These are phyloP conservation scores for Claviceps pusilla DNA, from an alignment of 2,329 filamentous ascomycete genomes.

Conservation along the genomic window DNA sequence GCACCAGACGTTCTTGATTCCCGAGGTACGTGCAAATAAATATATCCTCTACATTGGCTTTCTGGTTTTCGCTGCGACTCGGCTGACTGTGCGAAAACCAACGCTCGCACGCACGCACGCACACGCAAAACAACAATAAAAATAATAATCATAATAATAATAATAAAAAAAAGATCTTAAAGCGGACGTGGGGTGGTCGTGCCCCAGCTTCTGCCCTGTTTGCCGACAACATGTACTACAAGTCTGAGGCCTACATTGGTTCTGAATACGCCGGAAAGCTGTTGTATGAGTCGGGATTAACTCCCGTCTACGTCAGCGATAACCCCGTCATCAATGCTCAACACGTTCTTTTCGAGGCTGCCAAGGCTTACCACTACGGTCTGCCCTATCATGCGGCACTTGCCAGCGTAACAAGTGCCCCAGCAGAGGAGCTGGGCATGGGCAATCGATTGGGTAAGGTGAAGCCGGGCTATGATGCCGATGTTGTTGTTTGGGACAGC, in stretches of 20 bases:
- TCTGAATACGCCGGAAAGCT: constrained; percentile 53
- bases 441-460: constrained; percentile 44
- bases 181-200: constrained; percentile 38
- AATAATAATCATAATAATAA: too few relatives aligned
- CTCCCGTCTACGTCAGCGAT: constrained; percentile 53
- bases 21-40: constrained; percentile 31
- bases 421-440: constrained; percentile 42
- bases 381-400: constrained; percentile 46
- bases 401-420: constrained; percentile 41
- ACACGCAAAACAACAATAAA: too few relatives aligned
- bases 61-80: background rate
- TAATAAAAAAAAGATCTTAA: constrained; percentile 28
- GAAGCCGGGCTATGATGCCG: constrained; percentile 46
- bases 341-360: constrained; percentile 52
- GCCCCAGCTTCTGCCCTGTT: constrained; percentile 48
- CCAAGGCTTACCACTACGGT: constrained; percentile 44
- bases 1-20: constrained; percentile 50
- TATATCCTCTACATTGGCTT: background rate
- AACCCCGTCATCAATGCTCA: constrained; percentile 57
- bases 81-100: background rate
- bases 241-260: constrained; percentile 48
- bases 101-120: too few relatives aligned
- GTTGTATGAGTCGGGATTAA: constrained; percentile 49
- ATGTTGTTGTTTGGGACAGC: constrained; percentile 47
- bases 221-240: constrained; percentile 60